These are phyloP conservation scores for Draba incana DNA, from an alignment of 345 rosid genomes.

Conservation along the genomic window DNA sequence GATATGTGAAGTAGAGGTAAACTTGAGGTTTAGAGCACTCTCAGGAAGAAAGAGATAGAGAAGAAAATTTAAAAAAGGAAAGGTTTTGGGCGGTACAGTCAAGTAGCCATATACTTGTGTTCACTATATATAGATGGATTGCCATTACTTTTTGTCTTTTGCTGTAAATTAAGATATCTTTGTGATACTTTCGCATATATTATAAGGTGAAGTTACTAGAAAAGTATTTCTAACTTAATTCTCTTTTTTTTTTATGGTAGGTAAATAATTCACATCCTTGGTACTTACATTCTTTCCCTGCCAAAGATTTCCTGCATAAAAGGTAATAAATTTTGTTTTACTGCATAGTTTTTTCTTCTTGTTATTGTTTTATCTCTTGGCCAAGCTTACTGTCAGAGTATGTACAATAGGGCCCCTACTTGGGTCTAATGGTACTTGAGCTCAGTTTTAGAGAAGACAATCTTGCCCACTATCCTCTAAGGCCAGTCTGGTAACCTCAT, in stretches of 20 bases:
- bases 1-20: conserved; percentile 33
- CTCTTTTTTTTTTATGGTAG: conserved; percentile 23
- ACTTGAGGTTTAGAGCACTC: conserved; percentile 48
- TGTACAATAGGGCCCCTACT: conserved; percentile 60
- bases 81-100: conserved; percentile 56
- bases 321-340: conserved; percentile 34
- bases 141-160: conserved; percentile 40
- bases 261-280: conserved; percentile 24
- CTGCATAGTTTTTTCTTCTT: conserved; percentile 33
- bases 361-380: conserved; percentile 19
- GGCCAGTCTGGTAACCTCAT: conserved; percentile 33
- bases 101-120: conserved; percentile 37
- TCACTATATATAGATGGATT: conserved; percentile 37
- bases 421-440: conserved; percentile 39
- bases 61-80: conserved; percentile 73
- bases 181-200: conserved; percentile 33
- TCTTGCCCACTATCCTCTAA: conserved; percentile 37
- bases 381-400: conserved; percentile 36
- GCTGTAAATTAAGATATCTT: conserved; percentile 32
- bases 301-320: conserved; percentile 23
- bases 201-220: conserved; percentile 41
- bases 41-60: conserved; percentile 47
- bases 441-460: conserved; percentile 39
- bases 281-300: conserved; percentile 22
- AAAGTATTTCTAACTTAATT: conserved; percentile 35